Evolutionary conservation across 257 asterid species (phyloP), one percentile per base, ranked within the genome.

Genomic region (Solanum microdontum): DNA sequence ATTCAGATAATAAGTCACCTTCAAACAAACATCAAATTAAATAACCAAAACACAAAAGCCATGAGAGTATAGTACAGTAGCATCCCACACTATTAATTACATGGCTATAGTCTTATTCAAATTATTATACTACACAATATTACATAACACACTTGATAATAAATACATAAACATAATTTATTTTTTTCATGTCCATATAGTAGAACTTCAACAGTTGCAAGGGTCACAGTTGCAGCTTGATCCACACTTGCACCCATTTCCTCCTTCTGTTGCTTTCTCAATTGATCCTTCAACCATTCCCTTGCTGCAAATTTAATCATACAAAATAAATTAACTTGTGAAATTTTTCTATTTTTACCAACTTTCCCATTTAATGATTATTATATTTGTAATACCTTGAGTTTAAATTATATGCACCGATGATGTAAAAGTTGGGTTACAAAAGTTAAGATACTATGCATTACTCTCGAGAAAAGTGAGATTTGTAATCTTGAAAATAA

Each of bases 171-270:
- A 32, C 4, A 73, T 2, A 73, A 19, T 73, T 33, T 32, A 30
- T 6, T 74, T 7, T 34, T 74, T 74, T 21, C 30, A 74, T 74
- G 5, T 34, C 3, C 51, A 73, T 32, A 74, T 8, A 32, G 12
- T 72, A 32, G 24, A 72, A 33, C n/a, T 26, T 26, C 82, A 83
- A 60, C 87, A 69, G 26, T 87, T 90, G 93, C 95, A 93, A 30
- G 95, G 92, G 32, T 93, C 82, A 88, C 93, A 92, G 6, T 45
- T 34, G 92, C 95, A 93, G 92, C 66, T 90, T 69, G 94, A 83
- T 12, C 95, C 94, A 43, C 95, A 93, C 88, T 72, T 90, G 93
- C 95, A 93, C 11, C 83, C 90, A 28, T 92, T 45, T 5, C 93
- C 94, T 88, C 95, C 95, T 88, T 93, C 95, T 60, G 88, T 87